A percentile compares a stretch with the other conserved stretches of the same genome.
These are phyloP conservation scores for Thelonectria blattea DNA, from an alignment of 2,329 filamentous ascomycete species.

Conservation along the genomic window DNA sequence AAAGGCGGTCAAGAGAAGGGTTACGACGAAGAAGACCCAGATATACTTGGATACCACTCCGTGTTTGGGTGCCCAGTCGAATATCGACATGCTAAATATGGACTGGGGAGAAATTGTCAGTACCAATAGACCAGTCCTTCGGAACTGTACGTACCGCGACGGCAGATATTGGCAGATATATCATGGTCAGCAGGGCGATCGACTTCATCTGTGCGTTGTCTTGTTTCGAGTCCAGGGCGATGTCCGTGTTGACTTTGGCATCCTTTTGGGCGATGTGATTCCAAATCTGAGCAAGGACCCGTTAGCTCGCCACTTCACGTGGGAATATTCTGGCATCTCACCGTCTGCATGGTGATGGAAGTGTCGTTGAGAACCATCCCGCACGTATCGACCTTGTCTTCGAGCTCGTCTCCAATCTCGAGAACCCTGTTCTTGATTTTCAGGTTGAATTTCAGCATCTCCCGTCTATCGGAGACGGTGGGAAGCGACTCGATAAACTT, in stretches of 20 bases:
- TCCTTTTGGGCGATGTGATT: conserved; percentile 13
- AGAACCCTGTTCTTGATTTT: conserved; percentile 7
- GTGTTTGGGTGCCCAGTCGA: conserved; percentile 1
- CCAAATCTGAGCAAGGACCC: background rate
- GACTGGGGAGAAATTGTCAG: background rate
- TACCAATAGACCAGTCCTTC: too few species aligned
- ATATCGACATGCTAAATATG: conserved; percentile 15
- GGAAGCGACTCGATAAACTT: background rate
- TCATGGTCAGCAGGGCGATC: conserved; percentile 16
- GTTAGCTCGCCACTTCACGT: background rate
- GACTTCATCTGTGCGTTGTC: conserved; percentile 21
- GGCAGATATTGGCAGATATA: conserved; percentile 11
- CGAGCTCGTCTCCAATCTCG: conserved; percentile 13
- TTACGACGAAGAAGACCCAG: conserved; percentile 15
- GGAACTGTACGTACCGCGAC: conserved; percentile 6
- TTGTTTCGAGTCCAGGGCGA: conserved; percentile 10
- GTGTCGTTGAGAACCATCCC: conserved; percentile 11
- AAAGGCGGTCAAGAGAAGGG: conserved; percentile 1
- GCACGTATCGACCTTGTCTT: conserved; percentile 16
- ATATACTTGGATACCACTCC: conserved; percentile 16
- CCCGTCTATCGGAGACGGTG: background rate
- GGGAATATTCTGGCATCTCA: background rate
- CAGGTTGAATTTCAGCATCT: background rate
- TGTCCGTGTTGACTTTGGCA: conserved; percentile 8
- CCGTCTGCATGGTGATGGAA: conserved; percentile 14